phyloP scores from a whole-genome alignment of 2,329 filamentous ascomycete genomes.

The Venturia asperata region DNA sequence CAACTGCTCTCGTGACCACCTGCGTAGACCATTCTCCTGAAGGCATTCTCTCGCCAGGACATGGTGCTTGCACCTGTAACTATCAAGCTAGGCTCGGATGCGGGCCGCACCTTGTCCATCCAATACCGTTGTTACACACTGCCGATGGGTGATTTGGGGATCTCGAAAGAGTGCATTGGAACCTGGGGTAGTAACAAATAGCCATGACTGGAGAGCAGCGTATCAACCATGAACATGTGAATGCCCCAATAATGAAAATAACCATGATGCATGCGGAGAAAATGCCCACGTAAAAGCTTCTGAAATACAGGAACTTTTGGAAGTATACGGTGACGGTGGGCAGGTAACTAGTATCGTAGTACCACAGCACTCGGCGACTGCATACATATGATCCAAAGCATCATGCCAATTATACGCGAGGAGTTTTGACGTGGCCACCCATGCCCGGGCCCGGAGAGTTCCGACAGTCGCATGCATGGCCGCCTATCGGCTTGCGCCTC shows the following conservation, averaged over 20 bases:
- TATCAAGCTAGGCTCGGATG: conserved; percentile 8
- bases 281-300: not conserved
- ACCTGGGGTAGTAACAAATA: not conserved
- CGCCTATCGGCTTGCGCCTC: not conserved
- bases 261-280: not conserved
- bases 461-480: not conserved
- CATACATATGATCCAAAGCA: not conserved
- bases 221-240: not conserved
- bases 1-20: conserved; percentile 14
- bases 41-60: not conserved
- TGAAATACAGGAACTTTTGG: not conserved
- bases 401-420: not conserved
- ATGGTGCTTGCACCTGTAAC: not conserved
- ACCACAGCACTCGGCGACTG: not conserved
- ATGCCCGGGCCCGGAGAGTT: not conserved
- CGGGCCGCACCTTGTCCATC: conserved; percentile 13
- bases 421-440: not conserved
- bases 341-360: not conserved
- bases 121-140: not conserved
- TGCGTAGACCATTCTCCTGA: conserved; percentile 3
- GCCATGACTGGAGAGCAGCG: not conserved
- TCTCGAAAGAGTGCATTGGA: not conserved
- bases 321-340: not conserved
- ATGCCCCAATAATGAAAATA: not conserved
- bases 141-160: not conserved